Conservation (phyloP, 805 yeast genomes). For the Tetrapisispora taiwanensis region DNA sequence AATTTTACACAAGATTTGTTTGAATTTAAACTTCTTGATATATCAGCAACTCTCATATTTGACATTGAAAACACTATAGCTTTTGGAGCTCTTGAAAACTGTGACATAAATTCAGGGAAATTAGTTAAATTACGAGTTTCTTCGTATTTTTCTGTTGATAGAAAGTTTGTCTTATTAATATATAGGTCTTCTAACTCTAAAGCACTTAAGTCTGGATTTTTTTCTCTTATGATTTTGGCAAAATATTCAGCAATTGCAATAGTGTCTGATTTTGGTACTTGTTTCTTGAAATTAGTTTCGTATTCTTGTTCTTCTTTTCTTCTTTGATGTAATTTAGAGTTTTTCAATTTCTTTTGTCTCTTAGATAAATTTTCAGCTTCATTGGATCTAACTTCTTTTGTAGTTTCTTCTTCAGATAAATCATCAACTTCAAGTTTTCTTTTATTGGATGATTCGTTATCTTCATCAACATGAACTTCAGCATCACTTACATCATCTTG, state of each 20-base stretch:
- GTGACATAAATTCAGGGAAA: constrained; percentile 43
- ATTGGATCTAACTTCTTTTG: constrained; percentile 4
- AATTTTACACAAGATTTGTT: constrained; percentile 52
- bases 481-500: constrained; percentile 14
- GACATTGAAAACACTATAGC: constrained; percentile 54
- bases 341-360: constrained; percentile 25
- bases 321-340: constrained; percentile 44
- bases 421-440: constrained; percentile 9
- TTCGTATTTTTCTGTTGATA: constrained; percentile 51
- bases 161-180: constrained; percentile 44
- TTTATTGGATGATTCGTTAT: constrained; percentile 11
- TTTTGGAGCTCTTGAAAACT: constrained; percentile 38
- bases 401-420: neutral
- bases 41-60: constrained; percentile 80
- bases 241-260: constrained; percentile 59
- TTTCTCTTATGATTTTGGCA: constrained; percentile 47
- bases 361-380: constrained; percentile 20
- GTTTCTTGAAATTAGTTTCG: constrained; percentile 48
- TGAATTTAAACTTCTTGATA: constrained; percentile 52
- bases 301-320: constrained; percentile 59
- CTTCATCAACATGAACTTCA: neutral
- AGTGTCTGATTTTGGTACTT: constrained; percentile 44
- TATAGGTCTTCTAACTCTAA: constrained; percentile 64
- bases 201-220: constrained; percentile 58
- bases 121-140: constrained; percentile 45